A percentile compares a stretch with the other conserved stretches of the same genome.
Conservation (phyloP, 2,329 filamentous ascomycete genomes). For the Cladosporium sp. region DNA sequence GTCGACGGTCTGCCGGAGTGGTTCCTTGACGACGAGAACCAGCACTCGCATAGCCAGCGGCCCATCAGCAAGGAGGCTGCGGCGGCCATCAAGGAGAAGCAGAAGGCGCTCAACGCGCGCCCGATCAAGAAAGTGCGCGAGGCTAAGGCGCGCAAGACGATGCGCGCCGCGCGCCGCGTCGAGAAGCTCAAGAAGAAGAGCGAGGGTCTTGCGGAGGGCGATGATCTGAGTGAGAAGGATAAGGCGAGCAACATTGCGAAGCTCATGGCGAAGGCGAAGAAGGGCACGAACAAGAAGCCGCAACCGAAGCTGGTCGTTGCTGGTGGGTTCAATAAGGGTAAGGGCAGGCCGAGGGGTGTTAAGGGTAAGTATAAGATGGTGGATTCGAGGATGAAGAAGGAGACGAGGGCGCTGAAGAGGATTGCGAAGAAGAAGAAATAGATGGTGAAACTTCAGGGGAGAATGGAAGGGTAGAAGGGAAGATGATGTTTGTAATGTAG, state of each 20-base stretch:
- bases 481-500: no score
- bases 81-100: slow-evolving; percentile 87
- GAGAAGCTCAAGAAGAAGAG: slow-evolving; percentile 98
- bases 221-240: slow-evolving; percentile 91
- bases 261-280: slow-evolving; percentile 72
- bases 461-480: no score
- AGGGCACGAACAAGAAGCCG: slow-evolving; percentile 66
- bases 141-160: slow-evolving; percentile 93
- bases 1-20: slow-evolving; percentile 89
- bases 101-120: slow-evolving; percentile 84
- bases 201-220: slow-evolving; percentile 80
- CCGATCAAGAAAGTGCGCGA: slow-evolving; percentile 99
- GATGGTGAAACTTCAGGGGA: neutral
- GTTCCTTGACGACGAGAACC: slow-evolving; percentile 89
- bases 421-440: slow-evolving; percentile 59
- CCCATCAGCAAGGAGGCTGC: slow-evolving; percentile 91
- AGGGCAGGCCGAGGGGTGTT: slow-evolving; percentile 82
- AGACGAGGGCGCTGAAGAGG: slow-evolving; percentile 80
- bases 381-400: slow-evolving; percentile 92
- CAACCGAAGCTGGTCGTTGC: slow-evolving; percentile 87
- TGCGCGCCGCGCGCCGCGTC: slow-evolving; percentile 81
- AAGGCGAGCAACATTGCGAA: slow-evolving; percentile 80
- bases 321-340: slow-evolving; percentile 72
- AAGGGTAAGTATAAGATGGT: slow-evolving; percentile 98
- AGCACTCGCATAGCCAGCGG: slow-evolving; percentile 75